phyloP scores from a whole-genome alignment of 768 basidiomycete species.

The Sporobolomyces pararoseus region DNA sequence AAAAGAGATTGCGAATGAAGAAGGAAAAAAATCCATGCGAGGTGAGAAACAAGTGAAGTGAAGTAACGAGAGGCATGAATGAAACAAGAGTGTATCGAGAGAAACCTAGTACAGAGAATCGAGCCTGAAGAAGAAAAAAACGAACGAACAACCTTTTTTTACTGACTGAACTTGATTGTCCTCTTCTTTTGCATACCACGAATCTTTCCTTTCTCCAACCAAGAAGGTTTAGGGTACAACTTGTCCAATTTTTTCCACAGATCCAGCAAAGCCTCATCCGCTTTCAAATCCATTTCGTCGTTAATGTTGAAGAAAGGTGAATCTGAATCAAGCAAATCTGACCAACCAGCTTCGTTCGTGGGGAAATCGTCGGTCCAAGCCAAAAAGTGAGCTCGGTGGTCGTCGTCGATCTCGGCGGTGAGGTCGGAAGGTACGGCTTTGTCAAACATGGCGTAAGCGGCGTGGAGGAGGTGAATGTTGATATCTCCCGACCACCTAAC shows the following conservation, averaged over 20 bases:
- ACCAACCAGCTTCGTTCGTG: neutral
- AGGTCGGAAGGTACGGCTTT: slow-evolving; percentile 17
- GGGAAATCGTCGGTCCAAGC: slow-evolving; percentile 8
- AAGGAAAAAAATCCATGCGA: slow-evolving; percentile 1
- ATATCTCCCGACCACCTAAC: slow-evolving; percentile 12
- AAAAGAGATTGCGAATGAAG: neutral
- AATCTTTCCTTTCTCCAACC: neutral
- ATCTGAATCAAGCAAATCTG: neutral
- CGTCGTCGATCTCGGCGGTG: slow-evolving; percentile 13
- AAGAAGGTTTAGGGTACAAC: slow-evolving; percentile 12
- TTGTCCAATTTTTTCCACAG: neutral
- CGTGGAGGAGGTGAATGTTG: slow-evolving; percentile 18
- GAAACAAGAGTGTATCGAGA: too few relatives aligned
- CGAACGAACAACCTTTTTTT: too few relatives aligned
- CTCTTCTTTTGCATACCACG: neutral
- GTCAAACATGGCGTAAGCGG: slow-evolving; percentile 16
- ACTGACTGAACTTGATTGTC: too few relatives aligned
- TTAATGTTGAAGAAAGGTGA: slow-evolving; percentile 17
- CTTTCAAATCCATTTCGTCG: neutral
- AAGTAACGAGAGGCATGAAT: neutral
- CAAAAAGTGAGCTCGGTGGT: slow-evolving; percentile 5
- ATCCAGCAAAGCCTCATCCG: neutral
- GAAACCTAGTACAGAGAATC: too few relatives aligned
- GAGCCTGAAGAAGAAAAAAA: too few relatives aligned
- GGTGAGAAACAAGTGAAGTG: neutral